Conservation (phyloP, 169 alveolate genomes). For the Theileria equi region DNA sequence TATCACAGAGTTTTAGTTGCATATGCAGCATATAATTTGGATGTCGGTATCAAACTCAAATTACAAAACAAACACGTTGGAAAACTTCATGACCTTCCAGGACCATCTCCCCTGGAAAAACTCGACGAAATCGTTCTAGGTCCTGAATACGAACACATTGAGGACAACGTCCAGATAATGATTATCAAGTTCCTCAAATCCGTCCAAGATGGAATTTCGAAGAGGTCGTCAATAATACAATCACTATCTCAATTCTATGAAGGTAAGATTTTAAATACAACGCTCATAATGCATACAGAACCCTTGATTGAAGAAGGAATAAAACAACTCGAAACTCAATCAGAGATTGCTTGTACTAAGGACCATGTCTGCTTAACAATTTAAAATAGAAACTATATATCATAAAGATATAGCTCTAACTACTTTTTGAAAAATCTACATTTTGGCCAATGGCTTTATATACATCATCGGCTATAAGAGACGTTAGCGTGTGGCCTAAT, state of each 20-base stretch:
- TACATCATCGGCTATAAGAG: constrained; percentile 26
- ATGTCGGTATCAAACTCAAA: constrained; percentile 29
- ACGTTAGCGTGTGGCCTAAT: background rate
- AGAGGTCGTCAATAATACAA: constrained; percentile 13
- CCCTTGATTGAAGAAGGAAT: constrained; percentile 39
- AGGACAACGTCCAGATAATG: constrained; percentile 41
- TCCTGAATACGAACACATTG: constrained; percentile 36
- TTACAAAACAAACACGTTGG: constrained; percentile 52
- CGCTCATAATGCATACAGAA: constrained; percentile 6
- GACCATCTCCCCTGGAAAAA: constrained; percentile 16
- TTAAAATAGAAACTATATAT: constrained; percentile 6
- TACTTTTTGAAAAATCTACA: constrained; percentile 3
- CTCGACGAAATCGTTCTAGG: constrained; percentile 31
- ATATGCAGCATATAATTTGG: constrained; percentile 50
- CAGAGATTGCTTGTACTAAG: constrained; percentile 58
- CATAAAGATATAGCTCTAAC: background rate
- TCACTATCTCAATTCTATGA: constrained; percentile 25
- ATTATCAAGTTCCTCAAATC: constrained; percentile 46
- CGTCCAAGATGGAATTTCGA: constrained; percentile 44
- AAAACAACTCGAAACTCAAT: constrained; percentile 20
- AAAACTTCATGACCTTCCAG: constrained; percentile 51
- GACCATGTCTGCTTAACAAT: constrained; percentile 56
- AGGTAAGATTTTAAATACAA: constrained; percentile 16
- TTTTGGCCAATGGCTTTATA: constrained; percentile 36
- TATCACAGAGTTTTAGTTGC: constrained; percentile 61